phyloP scores from a whole-genome alignment of 352 stramenopile species.

The Pythium aphanidermatum region DNA sequence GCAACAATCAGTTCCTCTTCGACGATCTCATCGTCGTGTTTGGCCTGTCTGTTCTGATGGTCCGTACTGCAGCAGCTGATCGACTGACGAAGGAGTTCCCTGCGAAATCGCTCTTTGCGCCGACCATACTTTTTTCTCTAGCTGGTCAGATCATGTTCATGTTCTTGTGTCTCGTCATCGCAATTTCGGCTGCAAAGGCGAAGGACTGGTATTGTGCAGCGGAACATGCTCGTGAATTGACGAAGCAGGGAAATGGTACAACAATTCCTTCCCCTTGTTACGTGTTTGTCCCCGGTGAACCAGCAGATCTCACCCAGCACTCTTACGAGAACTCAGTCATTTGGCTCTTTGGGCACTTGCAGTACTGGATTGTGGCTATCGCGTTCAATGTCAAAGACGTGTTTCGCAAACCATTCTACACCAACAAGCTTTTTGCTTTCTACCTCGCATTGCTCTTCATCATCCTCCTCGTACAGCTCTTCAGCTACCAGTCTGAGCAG shows the following conservation, averaged over 20 bases:
- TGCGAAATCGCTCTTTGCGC: constrained; percentile 54
- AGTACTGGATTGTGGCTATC: constrained; percentile 70
- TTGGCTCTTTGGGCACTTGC: constrained; percentile 72
- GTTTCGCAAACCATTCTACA: constrained; percentile 52
- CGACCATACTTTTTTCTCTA: constrained; percentile 53
- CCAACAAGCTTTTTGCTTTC: constrained; percentile 42
- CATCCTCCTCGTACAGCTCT: constrained; percentile 53
- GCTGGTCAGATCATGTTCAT: constrained; percentile 47
- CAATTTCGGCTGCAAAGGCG: constrained; percentile 39
- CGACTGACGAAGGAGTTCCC: constrained; percentile 38
- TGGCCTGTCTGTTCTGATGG: constrained; percentile 65
- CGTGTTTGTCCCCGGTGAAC: constrained; percentile 41
- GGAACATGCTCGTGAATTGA: constrained; percentile 34
- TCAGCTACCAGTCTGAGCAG: constrained; percentile 54
- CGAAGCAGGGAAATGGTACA: constrained; percentile 24
- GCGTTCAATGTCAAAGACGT: constrained; percentile 58
- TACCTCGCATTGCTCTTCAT: constrained; percentile 51
- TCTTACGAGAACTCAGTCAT: constrained; percentile 76
- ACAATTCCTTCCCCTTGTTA: constrained; percentile 57
- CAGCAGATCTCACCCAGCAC: constrained; percentile 48
- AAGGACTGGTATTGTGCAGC: constrained; percentile 65
- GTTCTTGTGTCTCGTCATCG: constrained; percentile 48
- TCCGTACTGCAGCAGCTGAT: constrained; percentile 39
- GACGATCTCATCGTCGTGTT: constrained; percentile 72
- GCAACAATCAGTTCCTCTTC: constrained; percentile 75